Conservation (phyloP, 768 basidiomycete genomes). For the Macrolepiota fuliginosa region DNA sequence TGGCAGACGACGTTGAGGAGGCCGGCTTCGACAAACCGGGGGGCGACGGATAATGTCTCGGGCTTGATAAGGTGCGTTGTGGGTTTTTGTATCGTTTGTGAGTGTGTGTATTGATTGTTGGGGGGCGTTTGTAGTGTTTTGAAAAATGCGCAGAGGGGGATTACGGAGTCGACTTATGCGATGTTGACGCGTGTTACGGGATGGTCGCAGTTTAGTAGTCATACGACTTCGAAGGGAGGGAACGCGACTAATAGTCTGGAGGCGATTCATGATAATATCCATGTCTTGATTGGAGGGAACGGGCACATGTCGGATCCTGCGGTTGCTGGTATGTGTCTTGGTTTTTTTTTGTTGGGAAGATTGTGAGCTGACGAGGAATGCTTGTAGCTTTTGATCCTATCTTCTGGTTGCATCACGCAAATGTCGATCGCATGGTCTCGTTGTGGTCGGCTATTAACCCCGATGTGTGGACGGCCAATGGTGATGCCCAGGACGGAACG, state of each 20-base stretch:
- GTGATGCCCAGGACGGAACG: conserved; percentile 26
- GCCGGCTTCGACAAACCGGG: conserved; percentile 20
- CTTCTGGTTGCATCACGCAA: conserved; percentile 45
- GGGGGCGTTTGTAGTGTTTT: conserved; percentile 16
- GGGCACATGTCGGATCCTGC: conserved; percentile 35
- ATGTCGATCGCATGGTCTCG: conserved; percentile 45
- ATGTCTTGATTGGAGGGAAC: conserved; percentile 32
- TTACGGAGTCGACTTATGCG: conserved; percentile 25
- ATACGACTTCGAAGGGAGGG: conserved; percentile 28
- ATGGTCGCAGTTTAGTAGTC: conserved; percentile 43
- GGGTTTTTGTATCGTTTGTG: not conserved
- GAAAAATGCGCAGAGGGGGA: conserved; percentile 18
- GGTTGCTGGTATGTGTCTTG: conserved; percentile 28
- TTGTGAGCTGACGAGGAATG: not conserved
- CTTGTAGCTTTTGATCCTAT: conserved; percentile 41
- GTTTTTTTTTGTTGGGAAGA: not conserved
- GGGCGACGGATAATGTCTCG: conserved; percentile 30
- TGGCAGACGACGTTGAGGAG: conserved; percentile 36
- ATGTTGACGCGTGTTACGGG: conserved; percentile 28
- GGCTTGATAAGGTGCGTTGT: conserved; percentile 25
- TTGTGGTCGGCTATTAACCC: conserved; percentile 43
- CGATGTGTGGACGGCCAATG: conserved; percentile 31
- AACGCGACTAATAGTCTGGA: conserved; percentile 39
- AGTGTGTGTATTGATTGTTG: not conserved
- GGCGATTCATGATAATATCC: conserved; percentile 40